phyloP scores from a whole-genome alignment of 148 eudicot genomes.

The Arbutus unedo region DNA sequence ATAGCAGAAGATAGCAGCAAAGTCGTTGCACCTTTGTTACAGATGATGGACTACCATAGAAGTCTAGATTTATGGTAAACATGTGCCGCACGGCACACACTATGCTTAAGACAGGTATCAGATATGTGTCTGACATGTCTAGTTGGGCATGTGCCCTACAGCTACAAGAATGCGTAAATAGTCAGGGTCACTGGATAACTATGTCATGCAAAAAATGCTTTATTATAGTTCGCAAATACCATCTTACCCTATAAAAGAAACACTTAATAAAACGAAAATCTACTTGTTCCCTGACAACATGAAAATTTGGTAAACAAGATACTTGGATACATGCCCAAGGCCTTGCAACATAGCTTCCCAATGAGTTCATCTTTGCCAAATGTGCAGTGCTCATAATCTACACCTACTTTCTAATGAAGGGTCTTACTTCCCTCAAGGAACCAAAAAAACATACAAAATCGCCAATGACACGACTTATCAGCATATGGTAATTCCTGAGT shows the following conservation, averaged over 20 bases:
- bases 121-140: not conserved
- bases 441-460: not conserved
- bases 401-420: not conserved
- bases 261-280: not conserved
- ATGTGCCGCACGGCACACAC: not conserved
- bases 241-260: not conserved
- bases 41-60: not conserved
- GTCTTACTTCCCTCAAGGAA: not conserved
- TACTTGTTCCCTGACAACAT: not conserved
- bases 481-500: not conserved
- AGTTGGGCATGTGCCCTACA: not conserved
- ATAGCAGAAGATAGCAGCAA: not conserved
- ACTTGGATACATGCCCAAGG: not conserved
- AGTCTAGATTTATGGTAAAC: not conserved
- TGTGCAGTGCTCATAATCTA: not conserved
- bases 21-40: not conserved
- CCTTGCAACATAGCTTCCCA: not conserved
- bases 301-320: not conserved
- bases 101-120: not conserved
- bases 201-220: not conserved
- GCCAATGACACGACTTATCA: not conserved
- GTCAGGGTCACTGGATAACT: not conserved
- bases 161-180: not conserved
- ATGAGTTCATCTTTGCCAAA: not conserved
- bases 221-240: not conserved